Evolutionary conservation across 2,329 filamentous ascomycete genomes (phyloP).

Genomic region (Emmonsiellopsis sp.): DNA sequence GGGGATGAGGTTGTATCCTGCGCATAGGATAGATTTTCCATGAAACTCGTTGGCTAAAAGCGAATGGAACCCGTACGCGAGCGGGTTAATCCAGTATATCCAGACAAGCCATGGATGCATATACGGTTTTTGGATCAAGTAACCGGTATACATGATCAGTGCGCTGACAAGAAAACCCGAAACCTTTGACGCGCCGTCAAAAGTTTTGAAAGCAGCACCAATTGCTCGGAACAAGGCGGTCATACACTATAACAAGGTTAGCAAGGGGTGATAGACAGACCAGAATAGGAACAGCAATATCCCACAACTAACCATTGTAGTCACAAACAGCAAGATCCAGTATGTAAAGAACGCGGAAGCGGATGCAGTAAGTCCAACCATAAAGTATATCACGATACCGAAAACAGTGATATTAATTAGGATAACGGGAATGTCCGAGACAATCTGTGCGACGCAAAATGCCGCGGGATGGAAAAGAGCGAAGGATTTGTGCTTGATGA

Average conservation of each 20-base stretch:
- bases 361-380: constrained; percentile 47
- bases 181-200: constrained; percentile 51
- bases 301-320: constrained; percentile 29
- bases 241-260: constrained; percentile 37
- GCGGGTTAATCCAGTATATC: constrained; percentile 71
- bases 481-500: constrained; percentile 54
- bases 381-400: constrained; percentile 69
- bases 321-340: not conserved
- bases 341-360: not conserved
- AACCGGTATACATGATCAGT: constrained; percentile 32
- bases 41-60: constrained; percentile 77
- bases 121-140: constrained; percentile 34
- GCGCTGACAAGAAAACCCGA: constrained; percentile 30
- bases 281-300: not conserved
- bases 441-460: constrained; percentile 47
- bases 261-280: constrained; percentile 7
- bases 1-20: constrained; percentile 47
- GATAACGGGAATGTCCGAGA: constrained; percentile 49
- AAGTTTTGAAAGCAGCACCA: constrained; percentile 47
- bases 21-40: constrained; percentile 46
- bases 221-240: constrained; percentile 51
- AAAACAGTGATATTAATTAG: constrained; percentile 50
- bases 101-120: constrained; percentile 65
- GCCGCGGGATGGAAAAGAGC: constrained; percentile 56
- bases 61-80: constrained; percentile 70